Percentiles rank a stretch among this genome's conserved stretches.
phyloP scores from a whole-genome alignment of 2,329 filamentous ascomycete species.

The Aspergillus sclerotialis region DNA sequence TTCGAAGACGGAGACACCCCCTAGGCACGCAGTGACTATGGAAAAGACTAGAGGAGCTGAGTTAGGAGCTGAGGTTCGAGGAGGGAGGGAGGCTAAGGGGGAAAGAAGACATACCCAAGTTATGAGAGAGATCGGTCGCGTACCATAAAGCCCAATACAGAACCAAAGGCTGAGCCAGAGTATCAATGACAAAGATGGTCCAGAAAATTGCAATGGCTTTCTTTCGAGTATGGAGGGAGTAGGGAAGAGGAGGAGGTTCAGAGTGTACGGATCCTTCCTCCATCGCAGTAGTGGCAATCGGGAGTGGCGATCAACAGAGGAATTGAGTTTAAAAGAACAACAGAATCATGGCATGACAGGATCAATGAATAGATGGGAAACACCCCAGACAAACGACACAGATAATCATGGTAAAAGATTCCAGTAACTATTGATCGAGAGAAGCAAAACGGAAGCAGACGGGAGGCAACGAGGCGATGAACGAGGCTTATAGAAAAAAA shows the following conservation, averaged over 20 bases:
- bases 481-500: not conserved
- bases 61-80: not conserved
- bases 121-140: slow-evolving; percentile 42
- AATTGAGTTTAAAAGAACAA: slow-evolving; percentile 1
- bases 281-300: slow-evolving; percentile 20
- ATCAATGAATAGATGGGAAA: no score
- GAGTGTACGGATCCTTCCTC: slow-evolving; percentile 23
- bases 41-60: slow-evolving; percentile 27
- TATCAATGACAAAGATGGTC: slow-evolving; percentile 53
- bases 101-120: slow-evolving; percentile 26
- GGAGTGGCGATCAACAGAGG: slow-evolving; percentile 6
- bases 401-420: no score
- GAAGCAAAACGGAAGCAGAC: not conserved
- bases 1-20: slow-evolving; percentile 37
- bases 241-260: slow-evolving; percentile 47
- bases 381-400: no score
- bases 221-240: slow-evolving; percentile 48
- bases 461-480: not conserved
- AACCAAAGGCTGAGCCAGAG: slow-evolving; percentile 50
- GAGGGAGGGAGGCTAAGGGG: not conserved
- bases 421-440: no score
- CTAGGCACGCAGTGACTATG: slow-evolving; percentile 34
- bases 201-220: slow-evolving; percentile 54
- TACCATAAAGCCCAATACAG: slow-evolving; percentile 59
- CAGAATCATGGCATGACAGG: no score